Base-by-base conservation (phyloP, 2,329 filamentous ascomycete species). In the Venturia effusa region DNA sequence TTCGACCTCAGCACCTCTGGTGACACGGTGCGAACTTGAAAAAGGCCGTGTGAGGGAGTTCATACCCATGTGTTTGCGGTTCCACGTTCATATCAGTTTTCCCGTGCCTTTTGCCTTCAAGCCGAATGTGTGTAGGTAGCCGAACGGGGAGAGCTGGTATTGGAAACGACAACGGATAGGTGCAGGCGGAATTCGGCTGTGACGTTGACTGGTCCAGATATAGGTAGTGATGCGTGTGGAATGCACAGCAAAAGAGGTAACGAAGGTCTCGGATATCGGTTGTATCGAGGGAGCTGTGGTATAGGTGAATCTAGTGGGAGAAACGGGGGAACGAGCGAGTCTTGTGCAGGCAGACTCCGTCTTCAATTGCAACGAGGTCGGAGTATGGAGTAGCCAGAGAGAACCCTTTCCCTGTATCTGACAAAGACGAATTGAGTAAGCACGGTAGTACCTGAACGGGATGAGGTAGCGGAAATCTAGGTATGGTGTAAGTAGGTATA, bases 61-160 rank as follows among this genome's bases (percentile, higher is more conserved):
- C 73, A 64, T 76, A 76, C 74, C 74, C 74, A 74, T 75, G 72
- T 69, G 72, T 73, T 54, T 74, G 71, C 67, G 74, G 73, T 70
- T 74, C 74, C 71, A 74, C 67, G 73, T 71, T 75, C 74, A 76
- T 76, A 74, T 71, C 74, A 73, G 69, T 54, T 24, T 43, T 40
- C 37, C 62, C 63, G 63, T 64, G 61, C 61, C 54, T 37, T 34
- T 59, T 34, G n/a, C 30, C 51, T 48, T 11, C 39, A 57, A 24
- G 55, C 61, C 32, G 41, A 43, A 60, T 60, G 37, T 60, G 37
- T 40, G 61, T 57, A 37, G 32, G 51, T 34, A 63, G 61, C 61
- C 61, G 61, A 48, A 59, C 34, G 45, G 45, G 43, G 43, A 57
- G 5, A 37, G 45, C 54, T 63, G 15, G 61, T 62, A 64, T 32